These are phyloP conservation scores for Kregervanrija pseudodelftensis DNA, from an alignment of 805 yeast species.

Conservation along the genomic window DNA sequence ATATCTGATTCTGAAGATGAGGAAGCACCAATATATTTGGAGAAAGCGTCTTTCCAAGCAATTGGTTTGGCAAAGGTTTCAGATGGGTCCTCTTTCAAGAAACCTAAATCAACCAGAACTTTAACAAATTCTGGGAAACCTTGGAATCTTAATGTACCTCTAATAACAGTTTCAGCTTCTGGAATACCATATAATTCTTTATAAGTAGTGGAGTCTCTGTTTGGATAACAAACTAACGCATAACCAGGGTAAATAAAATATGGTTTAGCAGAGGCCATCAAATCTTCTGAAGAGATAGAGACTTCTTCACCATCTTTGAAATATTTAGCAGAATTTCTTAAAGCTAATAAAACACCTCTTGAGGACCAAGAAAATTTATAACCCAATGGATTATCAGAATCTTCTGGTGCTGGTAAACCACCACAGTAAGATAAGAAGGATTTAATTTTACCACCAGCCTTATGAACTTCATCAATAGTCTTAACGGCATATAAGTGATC, in stretches of 20 bases:
- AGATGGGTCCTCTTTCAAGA: constrained; percentile 70
- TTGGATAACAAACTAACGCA: constrained; percentile 92
- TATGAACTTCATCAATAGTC: constrained; percentile 95
- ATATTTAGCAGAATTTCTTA: constrained; percentile 88
- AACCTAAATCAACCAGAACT: constrained; percentile 89
- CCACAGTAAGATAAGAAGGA: constrained; percentile 97
- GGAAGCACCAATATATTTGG: constrained; percentile 64
- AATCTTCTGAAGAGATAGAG: constrained; percentile 75
- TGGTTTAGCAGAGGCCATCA: constrained; percentile 93
- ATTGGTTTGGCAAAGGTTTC: constrained; percentile 48
- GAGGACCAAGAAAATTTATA: constrained; percentile 99
- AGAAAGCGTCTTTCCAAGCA: constrained; percentile 87
- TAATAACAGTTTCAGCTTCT: constrained; percentile 92
- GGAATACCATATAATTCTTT: constrained; percentile 90
- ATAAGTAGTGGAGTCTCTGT: constrained; percentile 95
- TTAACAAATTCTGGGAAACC: constrained; percentile 98
- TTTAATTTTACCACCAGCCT: constrained; percentile 82
- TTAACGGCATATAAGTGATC: constrained; percentile 98
- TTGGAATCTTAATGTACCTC: constrained; percentile 97
- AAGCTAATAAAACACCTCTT: constrained; percentile 92
- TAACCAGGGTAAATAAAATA: constrained; percentile 94
- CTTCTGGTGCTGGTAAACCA: constrained; percentile 97
- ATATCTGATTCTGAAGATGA: constrained; percentile 69
- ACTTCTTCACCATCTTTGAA: constrained; percentile 81
- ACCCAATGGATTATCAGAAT: constrained; percentile 96